Base-by-base conservation (phyloP, 192 early-diverging fungal genomes). In the Linnemannia elongata region DNA sequence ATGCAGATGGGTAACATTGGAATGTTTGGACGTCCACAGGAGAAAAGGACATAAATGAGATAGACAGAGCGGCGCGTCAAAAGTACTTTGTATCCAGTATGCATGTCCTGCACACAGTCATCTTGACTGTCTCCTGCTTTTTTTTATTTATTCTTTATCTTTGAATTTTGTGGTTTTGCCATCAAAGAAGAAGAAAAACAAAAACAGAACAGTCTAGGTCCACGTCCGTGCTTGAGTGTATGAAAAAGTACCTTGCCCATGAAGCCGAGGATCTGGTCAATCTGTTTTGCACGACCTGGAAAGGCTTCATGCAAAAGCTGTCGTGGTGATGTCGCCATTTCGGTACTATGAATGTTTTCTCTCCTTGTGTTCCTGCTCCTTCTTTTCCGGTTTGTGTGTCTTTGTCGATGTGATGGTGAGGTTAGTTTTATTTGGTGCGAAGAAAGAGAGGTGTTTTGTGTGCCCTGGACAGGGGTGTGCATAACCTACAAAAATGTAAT, bases 211-310 rank as follows among this genome's bases (percentile, higher is more conserved):
- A 12, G 60, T 10, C 60, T 12, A 66, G 30, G 60, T 66, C 13
- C 12, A 66, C 4, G 60, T 33, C 30, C 15, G 30, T 66, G 13
- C 36, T 18, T 54, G 36, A 0, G 7, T 55, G 5, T 60, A 15
- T 1, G 27, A 33, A 66, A 13, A 35, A 2, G 42, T 80, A 89
- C 90, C 80, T 87, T 72, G 33, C 90, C 90, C 85, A 91, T 91
- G 39, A 91, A 88, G 10, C 73, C 77, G 18, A 91, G 33, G 42
- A 91, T 80, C 72, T 88, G 88, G 27, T 87, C 60, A 55, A 91
- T 91, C 66, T 91, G 88, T 45, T 84, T 80, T 27, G 84, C 55
- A 4, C 90, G 72, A 38, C 90, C 90, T 38, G 90, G 90, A 79
- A 88, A 91, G 52, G 69, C 72, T 39, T 78, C 39, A 63, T 81